Conservation (phyloP, 306 rosid species). For the Prunus padus region DNA sequence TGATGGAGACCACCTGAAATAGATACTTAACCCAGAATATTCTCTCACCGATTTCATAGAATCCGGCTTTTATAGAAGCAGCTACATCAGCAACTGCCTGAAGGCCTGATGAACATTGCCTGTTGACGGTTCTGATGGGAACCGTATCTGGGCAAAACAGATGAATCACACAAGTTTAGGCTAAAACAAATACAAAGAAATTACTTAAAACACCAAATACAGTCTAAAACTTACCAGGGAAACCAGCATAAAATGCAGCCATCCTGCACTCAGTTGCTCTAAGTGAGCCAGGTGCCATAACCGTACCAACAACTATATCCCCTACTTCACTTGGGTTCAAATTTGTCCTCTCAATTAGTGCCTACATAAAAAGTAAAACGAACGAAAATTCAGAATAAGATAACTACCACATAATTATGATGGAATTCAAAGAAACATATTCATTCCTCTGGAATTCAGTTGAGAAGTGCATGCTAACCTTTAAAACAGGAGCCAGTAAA, state of each 20-base stretch:
- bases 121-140: conserved; percentile 80
- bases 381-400: neutral
- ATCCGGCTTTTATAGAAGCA: conserved; percentile 83
- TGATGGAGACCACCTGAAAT: neutral
- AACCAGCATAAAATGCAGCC: conserved; percentile 89
- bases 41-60: conserved; percentile 72
- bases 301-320: conserved; percentile 92
- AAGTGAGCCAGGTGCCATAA: conserved; percentile 77
- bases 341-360: conserved; percentile 72
- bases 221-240: conserved; percentile 59
- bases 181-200: conserved; percentile 1
- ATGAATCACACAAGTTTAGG: conserved; percentile 10
- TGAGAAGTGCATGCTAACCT: conserved; percentile 42
- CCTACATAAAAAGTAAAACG: conserved; percentile 43
- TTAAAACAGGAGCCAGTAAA: conserved; percentile 75
- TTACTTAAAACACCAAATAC: neutral
- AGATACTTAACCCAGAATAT: neutral
- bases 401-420: no score
- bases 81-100: conserved; percentile 98
- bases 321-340: conserved; percentile 78
- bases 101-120: conserved; percentile 96
- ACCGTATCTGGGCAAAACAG: conserved; percentile 58
- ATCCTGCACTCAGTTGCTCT: conserved; percentile 91
- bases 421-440: neutral
- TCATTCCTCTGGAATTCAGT: conserved; percentile 6